Evolutionary conservation across 1,139 yeast genomes (phyloP).

Genomic region (Pichia sp.): DNA sequence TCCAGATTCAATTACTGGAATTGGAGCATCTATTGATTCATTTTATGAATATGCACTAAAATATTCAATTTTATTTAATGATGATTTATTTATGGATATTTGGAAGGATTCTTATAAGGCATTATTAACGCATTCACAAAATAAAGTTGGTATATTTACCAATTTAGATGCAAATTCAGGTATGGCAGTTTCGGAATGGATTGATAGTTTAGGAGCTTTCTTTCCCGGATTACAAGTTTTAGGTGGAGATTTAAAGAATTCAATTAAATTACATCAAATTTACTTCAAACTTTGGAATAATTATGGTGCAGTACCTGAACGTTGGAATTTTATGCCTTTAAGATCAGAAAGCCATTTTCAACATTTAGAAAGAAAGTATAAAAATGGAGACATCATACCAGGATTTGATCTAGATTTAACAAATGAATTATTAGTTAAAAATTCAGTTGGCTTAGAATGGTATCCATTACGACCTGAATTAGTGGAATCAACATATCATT

Average conservation of each 20-base stretch:
- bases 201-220: conserved; percentile 82
- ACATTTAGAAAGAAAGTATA: conserved; percentile 12
- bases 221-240: conserved; percentile 82
- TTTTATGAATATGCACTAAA: conserved; percentile 86
- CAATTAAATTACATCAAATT: conserved; percentile 55
- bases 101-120: conserved; percentile 59
- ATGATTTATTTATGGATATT: conserved; percentile 49
- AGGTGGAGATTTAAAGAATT: conserved; percentile 67
- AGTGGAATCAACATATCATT: conserved; percentile 77
- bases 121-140: conserved; percentile 44
- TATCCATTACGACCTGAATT: conserved; percentile 90
- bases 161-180: conserved; percentile 58
- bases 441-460: conserved; percentile 65
- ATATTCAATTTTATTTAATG: conserved; percentile 66
- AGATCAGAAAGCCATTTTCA: conserved; percentile 18
- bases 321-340: conserved; percentile 53
- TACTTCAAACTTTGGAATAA: conserved; percentile 74
- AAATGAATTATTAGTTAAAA: conserved; percentile 20
- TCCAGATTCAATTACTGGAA: conserved; percentile 61
- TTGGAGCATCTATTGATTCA: conserved; percentile 93
- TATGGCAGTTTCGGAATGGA: conserved; percentile 52
- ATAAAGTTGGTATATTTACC: conserved; percentile 46
- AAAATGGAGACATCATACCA: conserved; percentile 18
- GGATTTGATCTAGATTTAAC: conserved; percentile 21
- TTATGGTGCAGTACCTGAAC: conserved; percentile 78